A percentile compares a stretch with the other conserved stretches of the same genome.
Evolutionary conservation across 176 grass and related monocot genomes (phyloP).

Genomic region (Triticum turgidum): DNA sequence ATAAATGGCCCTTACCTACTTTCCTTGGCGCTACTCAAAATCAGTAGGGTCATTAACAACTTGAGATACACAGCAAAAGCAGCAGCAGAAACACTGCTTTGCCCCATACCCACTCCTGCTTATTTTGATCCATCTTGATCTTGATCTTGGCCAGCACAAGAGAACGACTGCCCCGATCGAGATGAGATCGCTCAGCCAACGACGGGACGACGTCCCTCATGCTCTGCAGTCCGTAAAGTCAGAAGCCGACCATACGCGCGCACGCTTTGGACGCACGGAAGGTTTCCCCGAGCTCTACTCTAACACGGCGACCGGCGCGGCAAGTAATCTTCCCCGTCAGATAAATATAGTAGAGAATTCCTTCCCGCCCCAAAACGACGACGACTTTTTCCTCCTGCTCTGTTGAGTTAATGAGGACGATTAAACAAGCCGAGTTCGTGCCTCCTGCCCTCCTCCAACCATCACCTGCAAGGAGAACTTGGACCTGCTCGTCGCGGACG

Average conservation of each 20-base stretch:
- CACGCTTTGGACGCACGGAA: conserved; percentile 37
- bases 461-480: too few relatives aligned
- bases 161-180: neutral
- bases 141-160: too few relatives aligned
- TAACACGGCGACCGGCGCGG: neutral
- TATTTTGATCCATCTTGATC: neutral
- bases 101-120: neutral
- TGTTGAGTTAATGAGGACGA: neutral
- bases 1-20: too few relatives aligned
- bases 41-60: too few relatives aligned
- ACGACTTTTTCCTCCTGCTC: neutral
- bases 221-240: neutral
- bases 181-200: too few relatives aligned
- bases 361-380: neutral
- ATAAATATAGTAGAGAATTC: neutral
- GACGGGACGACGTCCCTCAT: too few relatives aligned
- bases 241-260: neutral
- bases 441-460: too few relatives aligned
- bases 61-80: too few relatives aligned
- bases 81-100: too few relatives aligned
- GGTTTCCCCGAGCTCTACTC: conserved; percentile 8
- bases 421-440: neutral
- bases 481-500: too few relatives aligned
- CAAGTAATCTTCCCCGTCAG: neutral
- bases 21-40: too few relatives aligned